Percentiles rank a stretch among this genome's conserved stretches.
Evolutionary conservation across 352 stramenopile species (phyloP).

Genomic region (Phytophthora tubulina): DNA sequence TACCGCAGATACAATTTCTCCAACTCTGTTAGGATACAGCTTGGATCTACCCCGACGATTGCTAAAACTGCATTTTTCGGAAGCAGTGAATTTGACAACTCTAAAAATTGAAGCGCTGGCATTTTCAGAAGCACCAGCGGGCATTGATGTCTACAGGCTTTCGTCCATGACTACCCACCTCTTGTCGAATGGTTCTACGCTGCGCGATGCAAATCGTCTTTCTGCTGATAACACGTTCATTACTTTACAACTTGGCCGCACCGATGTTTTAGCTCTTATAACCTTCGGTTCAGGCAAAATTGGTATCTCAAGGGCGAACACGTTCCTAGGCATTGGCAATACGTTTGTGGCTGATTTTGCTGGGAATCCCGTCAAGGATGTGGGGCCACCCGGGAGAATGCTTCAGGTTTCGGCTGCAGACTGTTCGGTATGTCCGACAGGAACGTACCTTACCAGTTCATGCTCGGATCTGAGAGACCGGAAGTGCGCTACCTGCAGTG

Average conservation of each 20-base stretch:
- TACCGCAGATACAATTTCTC: constrained; percentile 52
- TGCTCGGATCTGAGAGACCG: constrained; percentile 74
- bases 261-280: constrained; percentile 52
- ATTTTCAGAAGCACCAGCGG: constrained; percentile 53
- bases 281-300: constrained; percentile 58
- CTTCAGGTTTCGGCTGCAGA: constrained; percentile 54
- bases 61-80: constrained; percentile 75
- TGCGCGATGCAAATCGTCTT: constrained; percentile 56
- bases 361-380: constrained; percentile 45
- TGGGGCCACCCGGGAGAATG: constrained; percentile 32
- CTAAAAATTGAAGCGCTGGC: constrained; percentile 48
- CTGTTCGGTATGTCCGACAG: constrained; percentile 59
- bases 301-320: constrained; percentile 53
- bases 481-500: constrained; percentile 59
- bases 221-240: constrained; percentile 71
- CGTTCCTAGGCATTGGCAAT: constrained; percentile 54
- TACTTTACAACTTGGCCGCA: constrained; percentile 55
- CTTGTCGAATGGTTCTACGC: constrained; percentile 56
- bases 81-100: constrained; percentile 59
- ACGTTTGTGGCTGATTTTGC: constrained; percentile 63
- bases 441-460: constrained; percentile 56
- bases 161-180: constrained; percentile 48
- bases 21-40: constrained; percentile 63
- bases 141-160: constrained; percentile 49
- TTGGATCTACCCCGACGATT: constrained; percentile 63